phyloP scores from a whole-genome alignment of 805 yeast genomes.

The Millerago galiae region DNA sequence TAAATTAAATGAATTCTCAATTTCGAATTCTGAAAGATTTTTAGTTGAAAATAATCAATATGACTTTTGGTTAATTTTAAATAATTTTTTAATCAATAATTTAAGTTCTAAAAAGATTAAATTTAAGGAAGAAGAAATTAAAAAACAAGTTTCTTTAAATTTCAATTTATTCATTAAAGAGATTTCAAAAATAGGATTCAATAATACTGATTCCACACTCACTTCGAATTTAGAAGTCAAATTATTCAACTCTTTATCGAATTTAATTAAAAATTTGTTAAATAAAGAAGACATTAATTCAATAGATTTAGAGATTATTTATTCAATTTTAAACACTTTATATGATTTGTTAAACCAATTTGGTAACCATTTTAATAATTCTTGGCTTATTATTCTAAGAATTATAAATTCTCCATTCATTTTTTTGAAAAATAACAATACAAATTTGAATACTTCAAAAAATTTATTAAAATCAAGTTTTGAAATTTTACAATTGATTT shows the following conservation, averaged over 20 bases:
- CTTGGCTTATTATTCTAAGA: slow-evolving; percentile 69
- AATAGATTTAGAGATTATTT: slow-evolving; percentile 63
- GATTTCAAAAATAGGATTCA: slow-evolving; percentile 20
- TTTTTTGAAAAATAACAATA: slow-evolving; percentile 16
- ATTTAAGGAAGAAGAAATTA: background rate
- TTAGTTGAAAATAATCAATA: slow-evolving; percentile 32
- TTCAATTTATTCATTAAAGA: slow-evolving; percentile 44
- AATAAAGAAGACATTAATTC: slow-evolving; percentile 33
- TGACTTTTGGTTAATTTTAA: slow-evolving; percentile 41
- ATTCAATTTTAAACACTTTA: slow-evolving; percentile 54
- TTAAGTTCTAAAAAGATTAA: slow-evolving; percentile 43
- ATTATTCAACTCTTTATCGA: slow-evolving; percentile 43
- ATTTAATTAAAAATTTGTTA: slow-evolving; percentile 37
- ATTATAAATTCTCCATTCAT: slow-evolving; percentile 54
- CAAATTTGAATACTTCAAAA: slow-evolving; percentile 12
- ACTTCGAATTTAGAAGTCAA: slow-evolving; percentile 35
- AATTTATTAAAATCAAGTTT: slow-evolving; percentile 60
- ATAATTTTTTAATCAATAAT: slow-evolving; percentile 39
- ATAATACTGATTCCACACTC: background rate
- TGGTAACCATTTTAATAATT: slow-evolving; percentile 53
- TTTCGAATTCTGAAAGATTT: slow-evolving; percentile 47
- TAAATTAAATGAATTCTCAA: slow-evolving; percentile 45
- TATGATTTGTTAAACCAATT: slow-evolving; percentile 72
- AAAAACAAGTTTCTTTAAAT: slow-evolving; percentile 33
- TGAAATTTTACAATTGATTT: slow-evolving; percentile 72